Base-by-base conservation (phyloP, 2,329 filamentous ascomycete genomes). In the Sporothrix brasiliensis region DNA sequence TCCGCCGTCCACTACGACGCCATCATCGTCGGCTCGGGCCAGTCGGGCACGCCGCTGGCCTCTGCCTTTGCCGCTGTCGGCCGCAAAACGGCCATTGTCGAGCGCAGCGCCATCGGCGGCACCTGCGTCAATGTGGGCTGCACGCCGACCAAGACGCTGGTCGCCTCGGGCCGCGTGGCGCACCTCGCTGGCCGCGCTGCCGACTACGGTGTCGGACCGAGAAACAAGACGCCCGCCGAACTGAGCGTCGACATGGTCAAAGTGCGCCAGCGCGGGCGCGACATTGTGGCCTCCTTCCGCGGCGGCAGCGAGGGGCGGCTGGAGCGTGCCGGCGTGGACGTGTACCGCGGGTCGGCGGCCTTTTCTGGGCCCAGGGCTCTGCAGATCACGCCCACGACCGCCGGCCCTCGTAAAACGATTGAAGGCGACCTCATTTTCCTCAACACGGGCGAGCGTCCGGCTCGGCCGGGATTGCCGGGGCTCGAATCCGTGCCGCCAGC, bases 81-180 rank as follows among this genome's bases (percentile, higher is more conserved):
- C 39, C 78, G 79, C 19, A 81, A 80, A 67, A 83, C 82, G 0
- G 81, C 81, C 6, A 76, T 87, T 34, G 77, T 86, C 67, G 85
- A 87, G 74, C 77, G 80, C n/a, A 72, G 78, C 0, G 81, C 81
- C 7, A 77, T 87, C 24, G 85, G 83, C n/a, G 85, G 85, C 13
- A 84, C 82, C 70, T 87, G 85, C 73, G 77, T 87, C 69, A 86
- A 87, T 70, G 58, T 58, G 14, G 67, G 85, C 4, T 87, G 85
- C 74, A 87, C 85, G 13, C 85, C 85, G 0, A 87, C 85, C 24
- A 87, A 87, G 75, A 87, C 85, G 10, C 83, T 87, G 80, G 83
- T 87, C 65, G 81, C 85, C 3, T 85, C 82, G 24, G 85, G 83
- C 0, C 78, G 84, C 4, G 80, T 82, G 2, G 85, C 84, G 2